Evolutionary conservation across 768 basidiomycete species (phyloP), one percentile per base, ranked within the genome.

Genomic region (Mycena haematopus): DNA sequence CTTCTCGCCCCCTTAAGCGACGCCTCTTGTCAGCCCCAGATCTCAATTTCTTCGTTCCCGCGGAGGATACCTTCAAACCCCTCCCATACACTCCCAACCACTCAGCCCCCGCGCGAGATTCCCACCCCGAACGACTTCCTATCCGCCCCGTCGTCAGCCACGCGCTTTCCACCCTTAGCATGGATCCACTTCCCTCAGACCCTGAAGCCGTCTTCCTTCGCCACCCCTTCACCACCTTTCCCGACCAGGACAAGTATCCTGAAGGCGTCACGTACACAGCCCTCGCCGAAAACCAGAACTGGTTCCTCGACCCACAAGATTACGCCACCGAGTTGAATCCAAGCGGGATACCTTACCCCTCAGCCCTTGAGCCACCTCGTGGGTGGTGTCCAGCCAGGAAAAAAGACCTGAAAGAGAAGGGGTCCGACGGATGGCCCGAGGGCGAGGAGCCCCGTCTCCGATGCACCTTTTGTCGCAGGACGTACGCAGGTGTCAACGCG

Each of bases 361-460:
- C 89, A 40, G 82, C 85, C 72, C 84, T 93, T 14, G 92, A 93
- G 72, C 92, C 92, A 29, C 92, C 92, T 15, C 80, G 92, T 57
- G 92, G 92, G 29, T 93, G 92, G 92, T 92, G 90, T 70, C 90
- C 90, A 27, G 84, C 91, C n/a, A 92, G 88, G 79, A 92, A 91
- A 75, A 91, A 89, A 69, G 89, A 90, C 66, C 74, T 88, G 24
- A 90, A 86, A 71, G 89, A 88, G 42, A 79, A 86, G 53, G 89
- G 88, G 24, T 68, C 79, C 10, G 89, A 90, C 52, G 85, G 86
- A 19, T 91, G 89, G 88, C 88, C 90, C 10, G 90, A 93, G 61
- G 91, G 91, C 25, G 88, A 90, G 72, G 90, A 91, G 68, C 91
- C 91, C 9, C 78, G 89, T 19, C 80, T 94, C 25, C 82, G 92